Evolutionary conservation across 176 grass and related monocot species (phyloP), one percentile per base, ranked within the genome.

Genomic region (Coix lacrymajobi): DNA sequence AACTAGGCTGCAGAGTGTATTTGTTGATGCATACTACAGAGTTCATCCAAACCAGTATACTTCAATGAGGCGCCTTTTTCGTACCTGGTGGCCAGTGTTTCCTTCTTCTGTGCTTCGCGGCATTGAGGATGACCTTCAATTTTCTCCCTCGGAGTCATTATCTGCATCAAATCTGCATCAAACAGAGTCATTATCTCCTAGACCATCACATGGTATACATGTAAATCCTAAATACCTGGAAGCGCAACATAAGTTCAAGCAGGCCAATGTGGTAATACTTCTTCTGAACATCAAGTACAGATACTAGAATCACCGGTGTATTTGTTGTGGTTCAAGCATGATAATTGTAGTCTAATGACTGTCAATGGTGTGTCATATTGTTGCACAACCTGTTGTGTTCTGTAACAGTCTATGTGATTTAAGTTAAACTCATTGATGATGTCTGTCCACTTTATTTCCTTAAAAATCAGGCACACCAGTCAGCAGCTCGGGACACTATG

Each of bases 61-160:
- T 71, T 67, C 97, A 65, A 94, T 99, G 97, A 75, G 75, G 6
- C 97, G 93, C 68, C 93, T 99, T 30, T 99, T 99, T 81, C 75
- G 89, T 73, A 99, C 97, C 31, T 99, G 97, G 97, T 92, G 78
- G 10, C 83, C 90, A 80, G 89, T 96, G 17, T 96, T 99, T 72
- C 93, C 97, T 60, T 36, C 89, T 43, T 83, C 71, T 84, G 89
- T 90, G 58, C 89, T 99, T 51, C 80, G 22, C 45, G 82, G 87
- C 60, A 99, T 99, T 60, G 97, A 96, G 85, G 89, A 89, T 36
- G 85, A 89, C n/a, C 97, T 99, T 85, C 93, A 99, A 51, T 96
- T 96, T 83, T 91, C 89, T 69, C 89, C 89, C 48, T 85, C 78
- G 10, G 88, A 91, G n/a, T n/a, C n/a, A n/a, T n/a, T n/a, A n/a